These are phyloP conservation scores for Cylindricascospora bacillispora DNA, from an alignment of 1,139 yeast species.

Conservation along the genomic window DNA sequence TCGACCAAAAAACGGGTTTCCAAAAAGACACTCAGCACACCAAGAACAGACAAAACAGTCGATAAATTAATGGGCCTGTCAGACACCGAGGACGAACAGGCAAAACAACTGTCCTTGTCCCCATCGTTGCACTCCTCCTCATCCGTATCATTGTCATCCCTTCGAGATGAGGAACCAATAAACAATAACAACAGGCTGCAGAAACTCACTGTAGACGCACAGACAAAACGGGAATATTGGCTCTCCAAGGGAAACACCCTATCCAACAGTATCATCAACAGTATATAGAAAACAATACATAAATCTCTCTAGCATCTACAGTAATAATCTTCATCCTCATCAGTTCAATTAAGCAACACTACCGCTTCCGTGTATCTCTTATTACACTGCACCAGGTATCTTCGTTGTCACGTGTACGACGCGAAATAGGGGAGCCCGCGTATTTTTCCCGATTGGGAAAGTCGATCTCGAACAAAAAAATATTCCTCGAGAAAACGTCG, in stretches of 20 bases:
- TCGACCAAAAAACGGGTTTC: no score
- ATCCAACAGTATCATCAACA: neutral
- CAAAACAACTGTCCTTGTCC: no score
- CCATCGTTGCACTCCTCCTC: no score
- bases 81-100: no score
- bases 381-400: neutral
- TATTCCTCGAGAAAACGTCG: neutral
- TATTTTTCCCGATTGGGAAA: neutral
- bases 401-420: neutral
- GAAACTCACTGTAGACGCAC: conserved; percentile 21
- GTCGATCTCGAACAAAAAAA: neutral
- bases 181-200: conserved; percentile 3
- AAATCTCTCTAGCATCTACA: no score
- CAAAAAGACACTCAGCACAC: no score
- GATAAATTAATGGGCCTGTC: no score
- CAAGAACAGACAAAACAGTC: no score
- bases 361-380: neutral
- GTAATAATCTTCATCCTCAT: no score
- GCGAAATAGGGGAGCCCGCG: neutral
- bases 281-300: neutral
- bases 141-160: neutral
- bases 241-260: conserved; percentile 28
- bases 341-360: neutral
- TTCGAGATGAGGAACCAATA: neutral
- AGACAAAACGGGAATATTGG: conserved; percentile 34